Base-by-base conservation (phyloP, 1,284 basidiomycete genomes). In the Porogramme epimiltina region DNA sequence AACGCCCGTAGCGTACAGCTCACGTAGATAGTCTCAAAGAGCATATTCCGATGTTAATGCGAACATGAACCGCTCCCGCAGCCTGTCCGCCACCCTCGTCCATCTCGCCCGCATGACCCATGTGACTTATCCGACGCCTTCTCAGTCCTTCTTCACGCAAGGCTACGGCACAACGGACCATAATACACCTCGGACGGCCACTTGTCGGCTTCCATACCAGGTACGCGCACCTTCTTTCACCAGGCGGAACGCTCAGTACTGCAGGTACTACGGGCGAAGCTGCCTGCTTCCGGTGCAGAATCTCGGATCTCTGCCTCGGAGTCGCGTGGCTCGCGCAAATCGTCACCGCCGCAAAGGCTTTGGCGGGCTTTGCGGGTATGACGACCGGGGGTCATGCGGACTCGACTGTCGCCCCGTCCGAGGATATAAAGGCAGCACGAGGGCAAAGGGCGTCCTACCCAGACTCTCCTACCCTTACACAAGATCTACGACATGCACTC, bases 11-110 rank as follows among this genome's bases (percentile, higher is more conserved):
- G n/a, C n/a, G n/a, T n/a, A n/a, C n/a, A n/a, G n/a, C n/a, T 11
- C 16, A 19, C 5, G 19, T 22, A 15, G 19, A 22, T 39, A 39
- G 23, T 42, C 16, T 26, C n/a, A 18, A 18, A 42, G 24, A 42
- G 24, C n/a, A 26, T 26, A 24, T 18, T 37, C 61, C 61, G 59
- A 62, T 39, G 45, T 48, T 56, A 5, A 42, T 23, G 61, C 61
- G 61, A 60, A 45, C 15, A 59, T 57, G 46, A 52, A 41, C 59
- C 61, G 60, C 40, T 24, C 19, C 15, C 31, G 43, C 31, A 16
- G 33, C 8, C 8, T 13, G 28, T 31, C 28, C 28, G 28, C 28
- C 28, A 8, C n/a, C 20, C 36, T 45, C 16, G n/a, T 5, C n/a
- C 23, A 15, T 11, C 23, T 4, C 8, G 5, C 10, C 8, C 4